Conservation (phyloP, 768 basidiomycete genomes). For the Amanita pallidorosea region DNA sequence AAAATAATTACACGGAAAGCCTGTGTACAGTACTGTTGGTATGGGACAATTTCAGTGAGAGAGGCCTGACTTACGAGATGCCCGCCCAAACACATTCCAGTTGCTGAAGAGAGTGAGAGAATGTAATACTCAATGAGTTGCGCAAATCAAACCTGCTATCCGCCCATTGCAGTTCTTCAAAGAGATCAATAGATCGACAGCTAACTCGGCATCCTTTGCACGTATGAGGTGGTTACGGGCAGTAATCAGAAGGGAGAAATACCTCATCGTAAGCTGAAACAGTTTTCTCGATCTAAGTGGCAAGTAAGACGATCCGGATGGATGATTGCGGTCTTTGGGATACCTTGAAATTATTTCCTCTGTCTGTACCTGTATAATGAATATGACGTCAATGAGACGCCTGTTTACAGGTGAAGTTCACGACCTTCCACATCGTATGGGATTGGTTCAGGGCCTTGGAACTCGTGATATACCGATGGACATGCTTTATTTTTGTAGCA, state of each 20-base stretch:
- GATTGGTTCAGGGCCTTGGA: slow-evolving; percentile 79
- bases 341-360: slow-evolving; percentile 91
- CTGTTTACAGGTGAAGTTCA: neutral
- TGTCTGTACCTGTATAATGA: slow-evolving; percentile 22
- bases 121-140: neutral
- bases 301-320: slow-evolving; percentile 3
- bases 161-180: slow-evolving; percentile 84
- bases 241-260: neutral
- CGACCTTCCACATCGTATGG: slow-evolving; percentile 80
- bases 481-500: slow-evolving; percentile 49
- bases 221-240: neutral
- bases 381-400: neutral
- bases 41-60: neutral
- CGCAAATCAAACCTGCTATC: slow-evolving; percentile 52
- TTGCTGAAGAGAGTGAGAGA: slow-evolving; percentile 31
- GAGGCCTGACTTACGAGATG: slow-evolving; percentile 31
- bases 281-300: slow-evolving; percentile 73
- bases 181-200: slow-evolving; percentile 64
- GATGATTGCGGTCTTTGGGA: neutral
- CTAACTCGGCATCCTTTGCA: slow-evolving; percentile 61
- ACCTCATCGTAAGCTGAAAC: slow-evolving; percentile 86
- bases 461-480: slow-evolving; percentile 87
- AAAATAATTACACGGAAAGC: slow-evolving; percentile 5
- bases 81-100: slow-evolving; percentile 87
- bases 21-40: neutral